Base-by-base conservation (phyloP, 495 filamentous ascomycete species). In the Lentithecium fluviatile region DNA sequence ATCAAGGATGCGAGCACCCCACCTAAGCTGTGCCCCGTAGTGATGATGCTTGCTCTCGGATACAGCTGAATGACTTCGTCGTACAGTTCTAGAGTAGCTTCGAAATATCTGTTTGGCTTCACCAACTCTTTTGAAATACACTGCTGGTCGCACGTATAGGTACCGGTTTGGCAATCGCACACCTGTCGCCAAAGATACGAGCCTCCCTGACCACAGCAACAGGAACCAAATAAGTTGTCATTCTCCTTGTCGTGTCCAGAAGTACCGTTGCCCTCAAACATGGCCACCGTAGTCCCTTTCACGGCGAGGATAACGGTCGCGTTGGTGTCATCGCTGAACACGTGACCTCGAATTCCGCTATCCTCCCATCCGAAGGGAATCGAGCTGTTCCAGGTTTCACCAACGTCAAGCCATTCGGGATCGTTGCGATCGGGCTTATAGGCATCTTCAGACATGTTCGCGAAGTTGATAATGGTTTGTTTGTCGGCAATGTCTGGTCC, bases 151-250 rank as follows among this genome's bases (percentile, higher is more conserved):
- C 60, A 64, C 13, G 60, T 57, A 26, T 56, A 64, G 0, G 60
- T 64, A 5, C 53, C 53, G 11, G 60, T 64, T 23, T 64, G 52
- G 25, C 60, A 64, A 48, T 64, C 60, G 26, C 60, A 64, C 12
- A 58, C 53, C 19, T 37, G 29, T 10, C 46, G 26, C 60, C 60
- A 64, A 32, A 64, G 60, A 48, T 64, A 64, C 8, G 60, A n/a
- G 2, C 60, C 60, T 13, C 60, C 60, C 38, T 64, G 60, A 13
- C 60, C 60, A 26, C 60, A 64, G 46, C 60, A 64, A 34, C 60
- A 64, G 19, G 60, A 64, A 12, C 60, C 60, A 49, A 67, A 61
- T 12, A 67, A 47, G 40, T 67, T 67, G 54, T 67, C 64, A 53
- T 67, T 67, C 12, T 57, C 59, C 38, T 67, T 62, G 40, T 67